A percentile compares a stretch with the other conserved stretches of the same genome.
These are phyloP conservation scores for Nothophoma quercina DNA, from an alignment of 2,329 filamentous ascomycete species.

Conservation along the genomic window DNA sequence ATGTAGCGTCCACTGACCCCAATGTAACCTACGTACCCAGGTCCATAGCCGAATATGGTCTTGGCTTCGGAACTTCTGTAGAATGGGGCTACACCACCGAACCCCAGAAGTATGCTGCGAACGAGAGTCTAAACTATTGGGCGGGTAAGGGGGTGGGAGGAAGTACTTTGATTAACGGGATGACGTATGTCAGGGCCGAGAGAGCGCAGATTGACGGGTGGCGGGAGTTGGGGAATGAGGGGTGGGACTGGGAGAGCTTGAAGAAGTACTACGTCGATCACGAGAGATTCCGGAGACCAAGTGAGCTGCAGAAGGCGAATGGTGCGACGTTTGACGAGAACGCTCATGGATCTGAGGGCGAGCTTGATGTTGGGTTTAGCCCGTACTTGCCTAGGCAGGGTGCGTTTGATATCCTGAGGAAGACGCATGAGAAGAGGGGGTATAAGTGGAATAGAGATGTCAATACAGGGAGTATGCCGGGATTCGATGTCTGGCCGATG, in stretches of 20 bases:
- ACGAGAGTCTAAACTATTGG: slow-evolving; percentile 38
- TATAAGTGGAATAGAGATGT: slow-evolving; percentile 52
- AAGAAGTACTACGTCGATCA: slow-evolving; percentile 37
- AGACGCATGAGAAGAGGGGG: slow-evolving; percentile 46
- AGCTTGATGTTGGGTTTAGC: slow-evolving; percentile 40
- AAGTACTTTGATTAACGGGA: slow-evolving; percentile 54
- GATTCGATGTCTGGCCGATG: slow-evolving; percentile 53
- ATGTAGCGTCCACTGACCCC: slow-evolving; percentile 37
- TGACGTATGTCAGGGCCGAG: slow-evolving; percentile 47
- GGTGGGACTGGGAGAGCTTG: slow-evolving; percentile 44
- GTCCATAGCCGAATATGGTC: slow-evolving; percentile 30
- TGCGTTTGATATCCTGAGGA: slow-evolving; percentile 44
- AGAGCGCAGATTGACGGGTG: slow-evolving; percentile 44
- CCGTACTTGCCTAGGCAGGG: slow-evolving; percentile 34
- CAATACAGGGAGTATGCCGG: slow-evolving; percentile 55
- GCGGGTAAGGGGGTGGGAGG: slow-evolving; percentile 56
- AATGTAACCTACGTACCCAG: slow-evolving; percentile 38
- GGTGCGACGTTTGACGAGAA: slow-evolving; percentile 36
- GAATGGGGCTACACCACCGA: slow-evolving; percentile 53
- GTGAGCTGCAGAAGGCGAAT: slow-evolving; percentile 17
- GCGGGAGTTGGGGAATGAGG: slow-evolving; percentile 43
- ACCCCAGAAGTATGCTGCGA: slow-evolving; percentile 49
- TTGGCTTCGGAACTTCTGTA: slow-evolving; percentile 38
- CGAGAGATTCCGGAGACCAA: slow-evolving; percentile 38
- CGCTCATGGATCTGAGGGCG: slow-evolving; percentile 33